These are phyloP conservation scores for Penicillium sp. DNA, from an alignment of 2,329 filamentous ascomycete species.

Conservation along the genomic window DNA sequence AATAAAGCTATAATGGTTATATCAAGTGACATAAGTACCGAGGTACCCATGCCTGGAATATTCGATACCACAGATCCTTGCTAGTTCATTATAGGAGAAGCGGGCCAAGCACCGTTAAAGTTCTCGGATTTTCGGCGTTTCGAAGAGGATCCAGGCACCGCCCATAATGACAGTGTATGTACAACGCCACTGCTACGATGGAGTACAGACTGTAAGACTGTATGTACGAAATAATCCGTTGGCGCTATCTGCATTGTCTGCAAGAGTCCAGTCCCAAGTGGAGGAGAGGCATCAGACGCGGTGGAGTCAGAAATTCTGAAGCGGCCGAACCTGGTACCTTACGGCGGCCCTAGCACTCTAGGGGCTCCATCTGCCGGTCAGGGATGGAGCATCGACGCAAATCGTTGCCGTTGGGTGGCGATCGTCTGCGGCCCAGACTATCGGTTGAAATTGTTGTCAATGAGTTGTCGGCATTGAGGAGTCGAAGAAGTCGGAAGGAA, in stretches of 20 bases:
- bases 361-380: constrained; percentile 5
- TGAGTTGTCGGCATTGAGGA: neutral
- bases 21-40: neutral
- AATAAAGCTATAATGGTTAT: too few species aligned
- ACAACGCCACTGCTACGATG: neutral
- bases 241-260: neutral
- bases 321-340: constrained; percentile 1
- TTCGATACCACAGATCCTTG: neutral
- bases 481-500: neutral
- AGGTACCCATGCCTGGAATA: neutral
- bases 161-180: neutral
- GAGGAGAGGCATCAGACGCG: neutral
- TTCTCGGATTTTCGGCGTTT: neutral
- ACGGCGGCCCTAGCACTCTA: neutral
- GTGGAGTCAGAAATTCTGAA: neutral
- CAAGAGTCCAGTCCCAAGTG: neutral
- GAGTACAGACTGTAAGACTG: neutral
- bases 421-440: constrained; percentile 9
- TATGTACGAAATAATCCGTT: neutral
- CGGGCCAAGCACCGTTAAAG: neutral
- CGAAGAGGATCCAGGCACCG: neutral
- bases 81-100: neutral
- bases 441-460: neutral
- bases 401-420: constrained; percentile 9
- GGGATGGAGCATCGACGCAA: constrained; percentile 9